Evolutionary conservation across 2,329 filamentous ascomycete species (phyloP).

Genomic region (Lachnellula hyalina): DNA sequence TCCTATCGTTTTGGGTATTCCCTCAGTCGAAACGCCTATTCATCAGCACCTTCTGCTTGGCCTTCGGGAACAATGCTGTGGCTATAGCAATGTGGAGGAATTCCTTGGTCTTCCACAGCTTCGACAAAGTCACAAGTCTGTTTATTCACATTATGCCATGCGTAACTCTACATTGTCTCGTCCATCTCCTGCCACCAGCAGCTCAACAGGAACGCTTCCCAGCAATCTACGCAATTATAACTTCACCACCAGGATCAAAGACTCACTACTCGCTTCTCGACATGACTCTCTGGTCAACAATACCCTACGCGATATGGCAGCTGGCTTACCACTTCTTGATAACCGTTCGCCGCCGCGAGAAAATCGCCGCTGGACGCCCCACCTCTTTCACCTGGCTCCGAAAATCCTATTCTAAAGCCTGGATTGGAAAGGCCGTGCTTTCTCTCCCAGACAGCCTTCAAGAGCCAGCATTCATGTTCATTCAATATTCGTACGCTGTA

Average conservation of each 20-base stretch:
- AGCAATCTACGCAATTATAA: conserved; percentile 77
- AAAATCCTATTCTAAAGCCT: conserved; percentile 81
- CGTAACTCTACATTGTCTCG: conserved; percentile 84
- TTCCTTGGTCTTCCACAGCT: conserved; percentile 94
- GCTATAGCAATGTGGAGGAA: conserved; percentile 99
- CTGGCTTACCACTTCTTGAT: conserved; percentile 90
- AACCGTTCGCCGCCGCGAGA: conserved; percentile 86
- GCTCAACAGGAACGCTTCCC: conserved; percentile 69
- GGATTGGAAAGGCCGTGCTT: conserved; percentile 82
- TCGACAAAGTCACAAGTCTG: conserved; percentile 95
- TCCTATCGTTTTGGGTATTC: conserved; percentile 84
- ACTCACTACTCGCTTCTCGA: conserved; percentile 73
- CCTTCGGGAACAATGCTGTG: conserved; percentile 93
- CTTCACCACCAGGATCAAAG: conserved; percentile 60
- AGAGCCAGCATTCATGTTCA: conserved; percentile 89
- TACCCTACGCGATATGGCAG: conserved; percentile 93
- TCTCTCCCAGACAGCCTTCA: conserved; percentile 70
- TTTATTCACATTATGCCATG: conserved; percentile 99
- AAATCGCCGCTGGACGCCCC: conserved; percentile 91
- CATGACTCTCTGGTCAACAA: conserved; percentile 92
- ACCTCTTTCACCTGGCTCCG: conserved; percentile 98
- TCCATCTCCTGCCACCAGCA: conserved; percentile 69
- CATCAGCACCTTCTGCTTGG: conserved; percentile 85
- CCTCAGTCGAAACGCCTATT: conserved; percentile 86
- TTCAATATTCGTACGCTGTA: conserved; percentile 87